phyloP scores from a whole-genome alignment of 345 rosid species.

The Turnera subulata region DNA sequence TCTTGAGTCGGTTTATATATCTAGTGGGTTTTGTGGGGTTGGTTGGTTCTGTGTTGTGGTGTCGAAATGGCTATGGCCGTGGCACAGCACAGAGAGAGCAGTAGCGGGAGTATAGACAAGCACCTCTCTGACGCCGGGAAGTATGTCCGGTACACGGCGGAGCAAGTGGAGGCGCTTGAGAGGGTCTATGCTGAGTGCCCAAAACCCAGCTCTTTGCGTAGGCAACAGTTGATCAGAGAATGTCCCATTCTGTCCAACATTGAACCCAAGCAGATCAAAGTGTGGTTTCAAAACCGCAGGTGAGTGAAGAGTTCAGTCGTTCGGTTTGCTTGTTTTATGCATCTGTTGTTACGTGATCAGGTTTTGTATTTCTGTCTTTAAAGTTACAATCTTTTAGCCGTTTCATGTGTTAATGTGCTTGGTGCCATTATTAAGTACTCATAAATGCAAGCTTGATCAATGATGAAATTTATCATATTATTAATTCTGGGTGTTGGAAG shows the following conservation, averaged over 20 bases:
- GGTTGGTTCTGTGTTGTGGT: background rate
- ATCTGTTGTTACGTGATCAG: background rate
- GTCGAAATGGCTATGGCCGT: constrained; percentile 66
- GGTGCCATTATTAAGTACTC: no score
- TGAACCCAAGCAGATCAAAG: constrained; percentile 99
- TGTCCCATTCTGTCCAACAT: constrained; percentile 92
- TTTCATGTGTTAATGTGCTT: no score
- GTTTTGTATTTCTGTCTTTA: no score
- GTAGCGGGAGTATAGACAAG: constrained; percentile 79
- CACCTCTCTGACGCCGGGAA: constrained; percentile 74
- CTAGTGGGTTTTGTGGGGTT: constrained; percentile 11
- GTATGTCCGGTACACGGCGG: constrained; percentile 93
- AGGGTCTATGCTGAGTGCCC: constrained; percentile 97
- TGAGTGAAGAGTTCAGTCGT: background rate
- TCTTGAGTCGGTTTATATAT: constrained; percentile 2
- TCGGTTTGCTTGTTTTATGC: background rate
- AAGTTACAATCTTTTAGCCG: no score
- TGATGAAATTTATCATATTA: no score
- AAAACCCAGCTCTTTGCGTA: constrained; percentile 89
- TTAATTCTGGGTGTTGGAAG: no score
- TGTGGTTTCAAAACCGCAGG: constrained; percentile 99
- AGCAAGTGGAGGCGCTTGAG: constrained; percentile 98
- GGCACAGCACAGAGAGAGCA: constrained; percentile 64
- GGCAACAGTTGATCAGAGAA: constrained; percentile 95
- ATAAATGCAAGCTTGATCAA: no score